Percentiles rank a stretch among this genome's conserved stretches.
Evolutionary conservation across 2,329 filamentous ascomycete species (phyloP).

Genomic region (Podosphaera xanthii): DNA sequence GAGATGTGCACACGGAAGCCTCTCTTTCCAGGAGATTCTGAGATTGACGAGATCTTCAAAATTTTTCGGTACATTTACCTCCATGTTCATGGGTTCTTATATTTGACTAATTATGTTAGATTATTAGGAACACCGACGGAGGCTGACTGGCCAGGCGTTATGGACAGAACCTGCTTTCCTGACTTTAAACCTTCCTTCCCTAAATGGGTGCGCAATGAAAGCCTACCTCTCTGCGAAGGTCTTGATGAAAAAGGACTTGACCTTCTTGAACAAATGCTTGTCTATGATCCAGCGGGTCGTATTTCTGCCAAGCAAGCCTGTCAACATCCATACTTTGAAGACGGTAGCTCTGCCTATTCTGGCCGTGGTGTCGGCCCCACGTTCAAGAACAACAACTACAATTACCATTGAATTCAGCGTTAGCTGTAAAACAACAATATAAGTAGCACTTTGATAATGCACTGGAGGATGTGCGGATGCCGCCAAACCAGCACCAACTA

Average conservation of each 20-base stretch:
- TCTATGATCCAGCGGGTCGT: slow-evolving; percentile 69
- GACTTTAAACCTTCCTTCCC: slow-evolving; percentile 86
- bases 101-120: slow-evolving; percentile 20
- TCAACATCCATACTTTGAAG: slow-evolving; percentile 58
- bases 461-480: too few relatives aligned
- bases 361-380: slow-evolving; percentile 15
- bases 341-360: slow-evolving; percentile 16
- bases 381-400: slow-evolving; percentile 12
- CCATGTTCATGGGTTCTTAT: not conserved
- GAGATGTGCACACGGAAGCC: slow-evolving; percentile 93
- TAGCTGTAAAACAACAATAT: slow-evolving; percentile 6
- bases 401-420: slow-evolving; percentile 6
- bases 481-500: slow-evolving; percentile 3
- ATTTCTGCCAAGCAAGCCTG: slow-evolving; percentile 79
- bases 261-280: slow-evolving; percentile 45
- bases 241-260: slow-evolving; percentile 52
- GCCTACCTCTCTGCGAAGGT: slow-evolving; percentile 41
- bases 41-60: slow-evolving; percentile 89
- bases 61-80: slow-evolving; percentile 51
- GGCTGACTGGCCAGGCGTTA: slow-evolving; percentile 62
- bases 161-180: slow-evolving; percentile 51
- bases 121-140: slow-evolving; percentile 68
- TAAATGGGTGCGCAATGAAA: slow-evolving; percentile 60
- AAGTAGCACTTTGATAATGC: not conserved
- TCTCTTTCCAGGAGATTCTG: slow-evolving; percentile 76